Evolutionary conservation across 306 rosid genomes (phyloP), one percentile per base, ranked within the genome.

Genomic region (Dalbergia cultrata): DNA sequence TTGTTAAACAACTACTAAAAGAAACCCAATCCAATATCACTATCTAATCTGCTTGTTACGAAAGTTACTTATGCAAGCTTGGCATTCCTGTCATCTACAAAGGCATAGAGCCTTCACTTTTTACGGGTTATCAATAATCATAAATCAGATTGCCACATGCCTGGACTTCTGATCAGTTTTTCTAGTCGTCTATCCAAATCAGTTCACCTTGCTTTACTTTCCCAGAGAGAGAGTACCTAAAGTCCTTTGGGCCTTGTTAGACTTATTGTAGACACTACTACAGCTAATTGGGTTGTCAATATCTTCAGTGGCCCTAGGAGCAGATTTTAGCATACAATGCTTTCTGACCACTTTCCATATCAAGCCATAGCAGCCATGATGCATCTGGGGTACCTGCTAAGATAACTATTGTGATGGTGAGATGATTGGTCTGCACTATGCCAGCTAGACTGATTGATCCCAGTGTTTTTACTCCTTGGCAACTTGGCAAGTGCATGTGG

Each of bases 401-500:
- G 69, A 72, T 77, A 73, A 74, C 59, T 54, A 64, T 76, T 44
- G n/a, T 68, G 75, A 39, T 54, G 74, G 70, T 21, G 17, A 54
- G 53, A 76, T 82, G 78, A 81, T 64, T 75, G 79, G 57, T 64
- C 81, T 22, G 80, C 67, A 63, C 58, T 35, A 58, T 84, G 87
- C 72, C 76, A 84, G 65, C 85, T 41, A 67, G 75, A 72, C 64
- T 67, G 72, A 80, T 80, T 74, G 78, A 86, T 62, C 72, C 57
- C 54, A 57, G 39, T 39, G 68, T 65, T 65, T 63, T 54, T 49
- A 78, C 69, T 16, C 31, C 31, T 26, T 0, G 31, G 31, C 31
- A 63, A 37, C 31, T 26, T 34, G 57, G 67, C 59, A 70, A 62
- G 70, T 79, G 82, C 83, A 71, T 80, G 85, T 73, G 26, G n/a